Evolutionary conservation across 2,329 filamentous ascomycete genomes (phyloP).

Genomic region (Verticillium nonalfalfae): DNA sequence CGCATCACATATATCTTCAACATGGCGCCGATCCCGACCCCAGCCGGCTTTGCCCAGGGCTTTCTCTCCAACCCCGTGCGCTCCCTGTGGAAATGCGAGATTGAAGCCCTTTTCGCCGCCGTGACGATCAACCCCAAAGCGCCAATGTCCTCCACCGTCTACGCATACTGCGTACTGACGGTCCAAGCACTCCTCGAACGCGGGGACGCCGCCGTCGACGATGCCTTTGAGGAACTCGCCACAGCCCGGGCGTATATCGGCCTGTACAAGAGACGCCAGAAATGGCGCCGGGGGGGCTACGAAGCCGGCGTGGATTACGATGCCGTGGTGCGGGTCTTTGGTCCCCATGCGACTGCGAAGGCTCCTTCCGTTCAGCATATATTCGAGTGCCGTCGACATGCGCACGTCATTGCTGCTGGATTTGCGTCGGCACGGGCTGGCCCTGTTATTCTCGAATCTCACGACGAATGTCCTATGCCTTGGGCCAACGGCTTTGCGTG

Average conservation of each 20-base stretch:
- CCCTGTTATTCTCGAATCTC: no score
- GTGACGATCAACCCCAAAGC: not conserved
- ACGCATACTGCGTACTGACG: not conserved
- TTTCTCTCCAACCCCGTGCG: not conserved
- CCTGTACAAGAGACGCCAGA: not conserved
- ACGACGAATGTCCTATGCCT: no score
- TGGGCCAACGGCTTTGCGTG: no score
- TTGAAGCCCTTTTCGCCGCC: not conserved
- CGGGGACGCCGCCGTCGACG: not conserved
- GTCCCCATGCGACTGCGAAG: not conserved
- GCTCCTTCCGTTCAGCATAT: no score
- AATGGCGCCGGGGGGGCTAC: not conserved
- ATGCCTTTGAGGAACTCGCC: not conserved
- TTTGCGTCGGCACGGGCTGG: no score
- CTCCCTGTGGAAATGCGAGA: not conserved
- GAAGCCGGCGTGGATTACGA: not conserved
- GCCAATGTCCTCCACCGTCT: not conserved
- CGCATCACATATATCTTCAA: not conserved
- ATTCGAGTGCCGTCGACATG: no score
- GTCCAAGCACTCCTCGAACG: not conserved
- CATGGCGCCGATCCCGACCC: not conserved
- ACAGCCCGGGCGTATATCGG: not conserved
- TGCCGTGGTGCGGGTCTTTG: not conserved
- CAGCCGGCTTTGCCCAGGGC: not conserved
- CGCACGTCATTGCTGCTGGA: no score